A percentile compares a stretch with the other conserved stretches of the same genome.
phyloP scores from a whole-genome alignment of 2,329 filamentous ascomycete species.

The Penicillium brevicompactum region DNA sequence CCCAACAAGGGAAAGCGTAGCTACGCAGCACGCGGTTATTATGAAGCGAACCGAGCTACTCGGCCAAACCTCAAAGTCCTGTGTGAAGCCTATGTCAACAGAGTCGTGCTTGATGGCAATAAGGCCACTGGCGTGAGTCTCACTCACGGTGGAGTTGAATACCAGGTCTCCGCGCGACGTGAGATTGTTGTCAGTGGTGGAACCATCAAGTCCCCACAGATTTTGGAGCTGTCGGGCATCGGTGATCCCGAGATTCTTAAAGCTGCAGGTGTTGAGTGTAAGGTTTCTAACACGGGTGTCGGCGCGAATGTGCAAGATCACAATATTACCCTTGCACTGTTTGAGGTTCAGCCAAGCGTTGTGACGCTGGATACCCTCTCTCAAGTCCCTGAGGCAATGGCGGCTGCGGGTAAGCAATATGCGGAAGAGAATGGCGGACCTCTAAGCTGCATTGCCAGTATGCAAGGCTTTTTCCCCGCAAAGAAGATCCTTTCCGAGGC shows the following conservation, averaged over 20 bases:
- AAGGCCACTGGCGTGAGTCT: constrained; percentile 46
- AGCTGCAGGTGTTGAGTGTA: constrained; percentile 43
- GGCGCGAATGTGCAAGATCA: constrained; percentile 55
- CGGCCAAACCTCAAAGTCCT: constrained; percentile 51
- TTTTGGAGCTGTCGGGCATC: constrained; percentile 64
- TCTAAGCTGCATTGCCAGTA: constrained; percentile 6
- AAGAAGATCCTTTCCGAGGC: constrained; percentile 12
- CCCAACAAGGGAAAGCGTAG: constrained; percentile 35
- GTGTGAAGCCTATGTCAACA: constrained; percentile 47
- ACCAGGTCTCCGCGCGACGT: constrained; percentile 35
- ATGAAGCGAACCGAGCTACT: constrained; percentile 31
- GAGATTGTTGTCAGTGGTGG: constrained; percentile 65
- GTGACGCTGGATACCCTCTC: constrained; percentile 13
- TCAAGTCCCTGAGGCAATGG: constrained; percentile 14
- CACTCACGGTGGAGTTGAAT: constrained; percentile 37
- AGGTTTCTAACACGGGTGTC: constrained; percentile 47
- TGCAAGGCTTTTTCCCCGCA: constrained; percentile 19
- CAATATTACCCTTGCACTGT: constrained; percentile 11
- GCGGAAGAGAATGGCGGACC: constrained; percentile 5
- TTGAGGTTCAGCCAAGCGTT: constrained; percentile 12
- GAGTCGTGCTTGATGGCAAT: constrained; percentile 23
- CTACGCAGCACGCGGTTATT: constrained; percentile 46
- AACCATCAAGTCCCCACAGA: constrained; percentile 57
- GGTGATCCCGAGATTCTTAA: constrained; percentile 50
- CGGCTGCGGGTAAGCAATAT: constrained; percentile 14